A percentile compares a stretch with the other conserved stretches of the same genome.
These are phyloP conservation scores for Phylloporus sp. DNA, from an alignment of 768 basidiomycete species.

Conservation along the genomic window DNA sequence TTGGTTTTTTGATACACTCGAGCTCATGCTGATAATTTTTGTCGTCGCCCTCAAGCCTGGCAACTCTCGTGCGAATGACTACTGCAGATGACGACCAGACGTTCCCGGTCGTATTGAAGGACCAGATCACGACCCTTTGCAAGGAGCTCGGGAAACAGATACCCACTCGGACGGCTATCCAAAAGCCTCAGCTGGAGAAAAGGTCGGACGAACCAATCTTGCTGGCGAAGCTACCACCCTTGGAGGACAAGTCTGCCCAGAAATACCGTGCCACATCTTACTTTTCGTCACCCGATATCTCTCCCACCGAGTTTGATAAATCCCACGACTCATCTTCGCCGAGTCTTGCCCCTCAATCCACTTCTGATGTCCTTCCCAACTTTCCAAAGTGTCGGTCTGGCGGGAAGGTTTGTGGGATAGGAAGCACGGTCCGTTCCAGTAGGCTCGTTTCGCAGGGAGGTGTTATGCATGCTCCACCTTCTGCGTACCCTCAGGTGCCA, in stretches of 20 bases:
- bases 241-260: not conserved
- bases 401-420: not conserved
- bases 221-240: not conserved
- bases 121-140: conserved; percentile 57
- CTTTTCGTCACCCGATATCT: not conserved
- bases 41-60: conserved; percentile 45
- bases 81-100: conserved; percentile 44
- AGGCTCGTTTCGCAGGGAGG: not conserved
- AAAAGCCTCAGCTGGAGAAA: not conserved
- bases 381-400: not conserved
- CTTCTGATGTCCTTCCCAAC: not conserved
- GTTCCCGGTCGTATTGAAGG: conserved; percentile 51
- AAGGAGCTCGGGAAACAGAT: conserved; percentile 58
- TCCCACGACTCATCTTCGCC: not conserved
- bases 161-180: not conserved
- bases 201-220: not conserved
- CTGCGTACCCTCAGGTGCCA: conserved; percentile 22
- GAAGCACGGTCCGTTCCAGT: not conserved
- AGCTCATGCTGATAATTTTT: not conserved
- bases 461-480: conserved; percentile 20
- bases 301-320: not conserved
- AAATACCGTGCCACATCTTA: not conserved
- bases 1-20: conserved; percentile 7
- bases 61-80: conserved; percentile 65
- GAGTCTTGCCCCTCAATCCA: not conserved